Base-by-base conservation (phyloP, 2,329 filamentous ascomycete species). In the Albifimbria verrucaria region DNA sequence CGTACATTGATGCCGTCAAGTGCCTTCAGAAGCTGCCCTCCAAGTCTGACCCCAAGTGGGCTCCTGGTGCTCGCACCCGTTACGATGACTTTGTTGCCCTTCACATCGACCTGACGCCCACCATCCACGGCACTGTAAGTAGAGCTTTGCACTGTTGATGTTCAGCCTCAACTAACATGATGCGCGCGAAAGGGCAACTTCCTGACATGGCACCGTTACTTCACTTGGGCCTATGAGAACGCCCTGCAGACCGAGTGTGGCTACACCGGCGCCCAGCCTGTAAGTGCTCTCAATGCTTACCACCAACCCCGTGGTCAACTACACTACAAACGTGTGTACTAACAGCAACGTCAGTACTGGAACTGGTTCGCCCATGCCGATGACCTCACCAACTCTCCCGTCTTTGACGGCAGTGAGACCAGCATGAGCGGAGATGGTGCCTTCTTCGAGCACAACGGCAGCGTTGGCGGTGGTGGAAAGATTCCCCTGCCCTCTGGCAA, bases 321-420 rank as follows among this genome's bases (percentile, higher is more conserved):
- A 12, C 17, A 21, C 42, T 12, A 21, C 17, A 45, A 39, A 2
- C 44, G n/a, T 10, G 11, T 43, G n/a, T n/a, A 18, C 41, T 43
- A 43, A 43, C 41, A 18, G 18, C n/a, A 18, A 44, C 15, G 15
- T 21, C 69, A 74, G 62, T 82, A 80, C 67, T 76, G 75, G 68
- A 77, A 82, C 62, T 83, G 79, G 77, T 72, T 72, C 3, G 71
- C 72, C 50, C 76, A 74, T 65, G 68, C 74, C 2, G 55, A 68
- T 3, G 74, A 82, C 56, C 71, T 73, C 1, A 59, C 65, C 55
- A 71, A 74, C 51, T 81, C 79, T 0, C 77, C 79, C 15, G 62
- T 83, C 48, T 83, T 85, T 55, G 79, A 82, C 57, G 81, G 81
- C 48, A 77, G 75, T 55, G 73, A 72, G 23, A 78, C 74, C 48